These are phyloP conservation scores for Thamnidium elegans DNA, from an alignment of 192 early-diverging fungal genomes.

Conservation along the genomic window DNA sequence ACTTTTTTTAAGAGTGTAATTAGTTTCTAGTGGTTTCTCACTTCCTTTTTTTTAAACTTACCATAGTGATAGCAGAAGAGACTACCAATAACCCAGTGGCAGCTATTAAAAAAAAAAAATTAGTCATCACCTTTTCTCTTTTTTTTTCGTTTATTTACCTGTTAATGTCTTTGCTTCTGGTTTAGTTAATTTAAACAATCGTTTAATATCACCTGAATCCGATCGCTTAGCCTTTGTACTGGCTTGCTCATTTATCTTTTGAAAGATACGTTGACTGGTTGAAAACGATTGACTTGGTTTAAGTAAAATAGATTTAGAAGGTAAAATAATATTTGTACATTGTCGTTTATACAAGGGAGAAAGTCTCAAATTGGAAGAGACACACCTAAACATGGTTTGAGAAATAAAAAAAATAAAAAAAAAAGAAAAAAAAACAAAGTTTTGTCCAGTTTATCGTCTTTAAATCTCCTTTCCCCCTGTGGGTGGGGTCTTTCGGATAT, in stretches of 20 bases:
- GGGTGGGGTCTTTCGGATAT: no score
- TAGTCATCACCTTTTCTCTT: neutral
- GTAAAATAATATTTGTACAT: neutral
- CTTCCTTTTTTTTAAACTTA: neutral
- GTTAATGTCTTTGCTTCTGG: constrained; percentile 33
- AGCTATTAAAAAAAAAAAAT: constrained; percentile 17
- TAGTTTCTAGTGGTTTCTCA: neutral
- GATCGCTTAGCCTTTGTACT: constrained; percentile 4
- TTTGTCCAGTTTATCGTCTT: no score
- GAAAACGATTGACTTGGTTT: neutral
- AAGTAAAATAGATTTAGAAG: neutral
- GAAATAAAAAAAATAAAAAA: no score
- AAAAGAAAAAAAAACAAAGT: no score
- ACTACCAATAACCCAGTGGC: constrained; percentile 58
- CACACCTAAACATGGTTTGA: constrained; percentile 10
- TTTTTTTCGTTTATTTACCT: constrained; percentile 17
- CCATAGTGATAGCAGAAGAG: constrained; percentile 63
- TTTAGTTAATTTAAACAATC: constrained; percentile 22
- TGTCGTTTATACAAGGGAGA: neutral
- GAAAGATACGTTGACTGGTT: neutral
- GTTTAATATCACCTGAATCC: constrained; percentile 13
- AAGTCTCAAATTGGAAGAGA: neutral
- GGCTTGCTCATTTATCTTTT: neutral
- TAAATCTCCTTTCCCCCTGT: no score
- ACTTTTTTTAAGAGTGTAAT: constrained; percentile 7